Conservation (phyloP, 257 asterid species). For the Eustoma russellianum region DNA sequence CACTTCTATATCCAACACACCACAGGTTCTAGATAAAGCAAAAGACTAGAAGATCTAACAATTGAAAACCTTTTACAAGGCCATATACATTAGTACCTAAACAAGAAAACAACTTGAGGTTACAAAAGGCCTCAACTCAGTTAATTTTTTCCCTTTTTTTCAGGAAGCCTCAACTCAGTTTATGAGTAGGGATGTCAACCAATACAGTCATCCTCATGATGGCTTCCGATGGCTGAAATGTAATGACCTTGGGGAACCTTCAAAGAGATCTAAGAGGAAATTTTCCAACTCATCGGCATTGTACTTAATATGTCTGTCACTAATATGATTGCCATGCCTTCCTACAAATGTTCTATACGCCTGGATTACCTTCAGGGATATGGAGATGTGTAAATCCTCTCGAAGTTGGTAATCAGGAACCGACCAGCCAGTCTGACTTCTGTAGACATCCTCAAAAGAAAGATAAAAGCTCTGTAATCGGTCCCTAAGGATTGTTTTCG, state of each 20-base stretch:
- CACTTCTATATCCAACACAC: too few species aligned
- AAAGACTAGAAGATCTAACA: too few species aligned
- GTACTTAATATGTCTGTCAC: constrained; percentile 78
- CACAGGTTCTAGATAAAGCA: too few species aligned
- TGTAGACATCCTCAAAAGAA: constrained; percentile 88
- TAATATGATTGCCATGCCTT: constrained; percentile 45
- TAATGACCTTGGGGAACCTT: constrained; percentile 69
- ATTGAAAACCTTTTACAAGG: too few species aligned
- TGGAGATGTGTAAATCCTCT: constrained; percentile 70
- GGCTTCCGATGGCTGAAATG: constrained; percentile 64
- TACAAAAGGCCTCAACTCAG: too few species aligned
- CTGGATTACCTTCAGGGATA: constrained; percentile 76
- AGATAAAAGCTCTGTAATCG: constrained; percentile 57
- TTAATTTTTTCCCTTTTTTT: too few species aligned
- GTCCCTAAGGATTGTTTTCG: constrained; percentile 58
- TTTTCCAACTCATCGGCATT: constrained; percentile 72
- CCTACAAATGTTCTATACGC: constrained; percentile 84
- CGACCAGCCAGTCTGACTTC: constrained; percentile 82
- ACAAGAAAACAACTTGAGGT: too few species aligned
- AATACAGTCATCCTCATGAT: neutral
- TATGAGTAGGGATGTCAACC: neutral
- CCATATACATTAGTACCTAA: too few species aligned
- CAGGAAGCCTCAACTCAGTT: neutral
- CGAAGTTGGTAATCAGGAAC: constrained; percentile 64
- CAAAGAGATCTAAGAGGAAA: constrained; percentile 58